Evolutionary conservation across 768 basidiomycete genomes (phyloP).

Genomic region (Hirschioporus abietinus): DNA sequence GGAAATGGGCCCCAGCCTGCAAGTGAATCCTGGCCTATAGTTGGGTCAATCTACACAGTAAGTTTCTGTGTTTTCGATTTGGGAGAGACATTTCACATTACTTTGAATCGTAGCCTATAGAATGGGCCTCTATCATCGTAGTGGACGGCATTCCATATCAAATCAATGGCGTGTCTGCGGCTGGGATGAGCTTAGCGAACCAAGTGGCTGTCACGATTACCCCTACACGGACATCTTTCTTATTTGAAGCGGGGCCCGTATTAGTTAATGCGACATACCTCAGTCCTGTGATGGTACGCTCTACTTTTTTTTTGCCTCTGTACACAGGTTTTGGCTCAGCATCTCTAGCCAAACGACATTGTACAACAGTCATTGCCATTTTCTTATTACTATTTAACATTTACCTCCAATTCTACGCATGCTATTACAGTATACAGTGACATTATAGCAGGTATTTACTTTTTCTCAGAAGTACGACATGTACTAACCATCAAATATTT

Average conservation of each 20-base stretch:
- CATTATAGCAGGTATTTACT: conserved; percentile 21
- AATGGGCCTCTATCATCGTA: conserved; percentile 12
- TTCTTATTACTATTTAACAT: conserved; percentile 27
- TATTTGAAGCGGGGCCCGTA: conserved; percentile 11
- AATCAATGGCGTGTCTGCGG: conserved; percentile 19
- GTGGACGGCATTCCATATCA: conserved; percentile 14
- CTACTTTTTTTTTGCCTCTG: too few species aligned
- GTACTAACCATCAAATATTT: too few species aligned
- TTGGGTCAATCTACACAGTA: too few species aligned
- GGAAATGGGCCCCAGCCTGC: too few species aligned
- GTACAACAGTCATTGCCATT: conserved; percentile 28
- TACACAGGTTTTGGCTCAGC: too few species aligned
- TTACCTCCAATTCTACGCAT: conserved; percentile 29
- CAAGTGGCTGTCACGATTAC: conserved; percentile 10
- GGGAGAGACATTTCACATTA: too few species aligned
- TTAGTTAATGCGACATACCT: conserved; percentile 14
- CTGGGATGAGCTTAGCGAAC: conserved; percentile 27
- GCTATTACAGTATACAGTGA: conserved; percentile 33
- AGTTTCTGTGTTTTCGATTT: too few species aligned
- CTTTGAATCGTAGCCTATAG: neutral
- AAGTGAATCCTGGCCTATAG: too few species aligned
- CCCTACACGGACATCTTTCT: conserved; percentile 12
- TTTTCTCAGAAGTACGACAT: too few species aligned
- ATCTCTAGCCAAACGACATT: conserved; percentile 12
- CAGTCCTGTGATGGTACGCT: conserved; percentile 11